phyloP scores from a whole-genome alignment of 768 basidiomycete species.

The Lentinula lateritia region DNA sequence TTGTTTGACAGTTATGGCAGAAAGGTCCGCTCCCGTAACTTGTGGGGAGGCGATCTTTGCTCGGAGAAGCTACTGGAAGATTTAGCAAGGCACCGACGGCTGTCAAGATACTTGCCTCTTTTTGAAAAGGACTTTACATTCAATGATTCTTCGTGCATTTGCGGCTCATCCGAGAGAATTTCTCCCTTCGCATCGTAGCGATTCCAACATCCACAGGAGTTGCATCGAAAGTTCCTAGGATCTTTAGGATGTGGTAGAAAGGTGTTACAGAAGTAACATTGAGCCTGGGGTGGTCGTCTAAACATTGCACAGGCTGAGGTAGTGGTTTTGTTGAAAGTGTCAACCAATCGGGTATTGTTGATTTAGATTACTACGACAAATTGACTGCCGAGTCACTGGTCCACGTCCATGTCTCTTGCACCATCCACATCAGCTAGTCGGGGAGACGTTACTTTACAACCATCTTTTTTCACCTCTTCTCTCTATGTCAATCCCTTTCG shows the following conservation, averaged over 20 bases:
- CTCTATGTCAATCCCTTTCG: slow-evolving; percentile 61
- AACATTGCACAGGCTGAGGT: slow-evolving; percentile 35
- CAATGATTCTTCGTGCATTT: slow-evolving; percentile 77
- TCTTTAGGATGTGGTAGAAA: slow-evolving; percentile 37
- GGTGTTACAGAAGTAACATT: slow-evolving; percentile 74
- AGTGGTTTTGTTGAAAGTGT: slow-evolving; percentile 9
- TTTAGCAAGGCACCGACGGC: not conserved
- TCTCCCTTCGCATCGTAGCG: slow-evolving; percentile 66
- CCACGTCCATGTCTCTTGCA: slow-evolving; percentile 29
- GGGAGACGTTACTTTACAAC: slow-evolving; percentile 64
- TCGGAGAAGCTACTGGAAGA: slow-evolving; percentile 49
- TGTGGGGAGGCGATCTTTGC: slow-evolving; percentile 64
- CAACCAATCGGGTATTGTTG: not conserved
- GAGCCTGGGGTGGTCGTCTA: slow-evolving; percentile 40
- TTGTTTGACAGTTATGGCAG: slow-evolving; percentile 88
- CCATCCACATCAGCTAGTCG: slow-evolving; percentile 35
- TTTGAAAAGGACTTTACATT: slow-evolving; percentile 67
- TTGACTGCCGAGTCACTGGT: too few relatives aligned
- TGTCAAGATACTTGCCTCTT: slow-evolving; percentile 44
- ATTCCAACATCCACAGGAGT: slow-evolving; percentile 70
- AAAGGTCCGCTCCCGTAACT: slow-evolving; percentile 59
- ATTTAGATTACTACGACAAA: too few relatives aligned
- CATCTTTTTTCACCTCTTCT: slow-evolving; percentile 74
- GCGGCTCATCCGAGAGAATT: slow-evolving; percentile 80
- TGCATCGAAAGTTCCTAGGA: slow-evolving; percentile 57